Evolutionary conservation across 2,329 filamentous ascomycete species (phyloP), one percentile per base, ranked within the genome.

Genomic region (Phialophora tarda): DNA sequence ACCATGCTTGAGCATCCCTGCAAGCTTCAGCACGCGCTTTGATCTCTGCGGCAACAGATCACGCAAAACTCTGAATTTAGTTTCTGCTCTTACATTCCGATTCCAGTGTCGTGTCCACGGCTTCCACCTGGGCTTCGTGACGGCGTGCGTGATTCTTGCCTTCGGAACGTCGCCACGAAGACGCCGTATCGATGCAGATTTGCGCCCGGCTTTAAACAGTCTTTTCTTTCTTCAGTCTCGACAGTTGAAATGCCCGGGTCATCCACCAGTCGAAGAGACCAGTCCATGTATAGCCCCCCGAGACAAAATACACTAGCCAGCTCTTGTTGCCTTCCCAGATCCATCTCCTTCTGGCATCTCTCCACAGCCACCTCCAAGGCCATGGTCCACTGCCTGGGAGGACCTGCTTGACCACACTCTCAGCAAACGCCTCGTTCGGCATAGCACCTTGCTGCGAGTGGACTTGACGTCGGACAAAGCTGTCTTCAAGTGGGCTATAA

Each of bases 361-460:
- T 59, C 24, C 69, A 26, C 34, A 71, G 26, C 67, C 69, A 72
- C 48, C 62, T 65, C 70, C 70, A 72, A 5, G 67, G 67, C 70
- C 69, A 70, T 21, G 65, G 65, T 1, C 70, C 69, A 10, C 62
- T 64, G n/a, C 67, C 70, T 1, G 70, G 70, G 4, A 72, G 58
- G 24, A 72, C 56, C 50, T 72, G 70, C 23, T 32, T 63, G 44
- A 71, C 67, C 23, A 72, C 69, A 54, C 64, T 69, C 28, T 67
- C 60, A 17, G 71, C 71, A 61, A 70, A 72, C 17, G 66, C 63
- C 17, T 64, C 63, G 12, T 60, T 55, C 2, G 62, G 14, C 69
- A 72, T 71, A 30, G 67, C 71, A n/a, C 69, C 65, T 30, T 68
- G 59, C 38, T 71, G 67, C 3, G 66, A 69, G 58, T 72, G 66